Evolutionary conservation across 2,329 filamentous ascomycete species (phyloP), one percentile per base, ranked within the genome.

Genomic region (Scytalidium lignicola): DNA sequence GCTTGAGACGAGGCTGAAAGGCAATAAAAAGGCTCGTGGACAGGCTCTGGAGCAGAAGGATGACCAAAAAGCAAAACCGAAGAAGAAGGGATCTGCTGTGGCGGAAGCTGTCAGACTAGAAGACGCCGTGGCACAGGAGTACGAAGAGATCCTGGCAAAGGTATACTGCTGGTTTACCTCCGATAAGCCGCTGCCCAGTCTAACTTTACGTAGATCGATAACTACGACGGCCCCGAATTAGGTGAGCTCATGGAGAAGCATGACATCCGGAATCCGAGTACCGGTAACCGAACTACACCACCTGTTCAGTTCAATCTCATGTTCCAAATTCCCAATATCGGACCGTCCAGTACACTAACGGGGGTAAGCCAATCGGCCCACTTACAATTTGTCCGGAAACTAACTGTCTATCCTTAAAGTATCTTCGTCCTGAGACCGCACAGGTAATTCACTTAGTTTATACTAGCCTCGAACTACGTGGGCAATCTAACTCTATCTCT

Each of bases 271-370:
- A 96, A 95, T 71, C 91, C 92, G 22, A 78, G 79, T 45, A 95
- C 87, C 59, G 86, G 84, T 58, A 80, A 83, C 53, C 80, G 88
- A 60, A 84, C 95, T 32, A 80, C 82, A 22, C 85, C 87, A 23
- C 93, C 93, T 3, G 86, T 95, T 45, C 78, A 90, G 40, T 96
- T 97, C 81, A 99, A 99, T 74, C 83, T 99, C 64, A 99, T 99
- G 93, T 99, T 97, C 78, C 86, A 92, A 70, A 96, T 92, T 40
- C 32, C 32, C n/a, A 78, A 88, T 29, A 97, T 99, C 65, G 93
- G 93, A 54, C 91, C 92, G 49, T 37, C 32, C 32, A 37, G 32
- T 17, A 5, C 10, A 13, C 32, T 37, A 17, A 37, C 4, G 15
- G 32, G 32, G 15, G 32, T 37, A 37, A 37, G 32, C n/a, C 32